Evolutionary conservation across 1,139 yeast species (phyloP).

Genomic region (Taphrina communis): DNA sequence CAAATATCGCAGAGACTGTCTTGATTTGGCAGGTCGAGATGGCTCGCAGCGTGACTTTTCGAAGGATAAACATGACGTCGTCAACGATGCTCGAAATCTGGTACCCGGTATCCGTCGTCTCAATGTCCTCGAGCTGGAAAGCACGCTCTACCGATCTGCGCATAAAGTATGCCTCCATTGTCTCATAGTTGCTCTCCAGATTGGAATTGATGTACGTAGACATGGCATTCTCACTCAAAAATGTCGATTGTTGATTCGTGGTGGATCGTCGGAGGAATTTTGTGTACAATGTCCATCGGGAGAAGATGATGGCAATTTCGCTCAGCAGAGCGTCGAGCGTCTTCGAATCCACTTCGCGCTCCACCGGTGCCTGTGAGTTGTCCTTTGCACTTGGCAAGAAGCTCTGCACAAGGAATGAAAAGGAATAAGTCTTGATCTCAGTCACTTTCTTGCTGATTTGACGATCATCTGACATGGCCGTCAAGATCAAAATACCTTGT

Average conservation of each 20-base stretch:
- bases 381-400: constrained; percentile 46
- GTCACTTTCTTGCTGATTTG: constrained; percentile 57
- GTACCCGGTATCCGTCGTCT: constrained; percentile 62
- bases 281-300: constrained; percentile 85
- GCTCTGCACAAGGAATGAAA: constrained; percentile 52
- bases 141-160: constrained; percentile 84
- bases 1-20: constrained; percentile 42
- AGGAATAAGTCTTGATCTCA: constrained; percentile 61
- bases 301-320: constrained; percentile 77
- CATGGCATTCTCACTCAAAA: constrained; percentile 46
- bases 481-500: constrained; percentile 85
- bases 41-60: constrained; percentile 59
- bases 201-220: constrained; percentile 46
- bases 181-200: constrained; percentile 70
- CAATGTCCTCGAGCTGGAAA: constrained; percentile 76
- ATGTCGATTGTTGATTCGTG: constrained; percentile 48
- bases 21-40: constrained; percentile 42
- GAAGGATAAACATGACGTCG: constrained; percentile 76
- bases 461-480: constrained; percentile 80
- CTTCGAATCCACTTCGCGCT: constrained; percentile 56
- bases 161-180: constrained; percentile 68
- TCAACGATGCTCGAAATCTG: constrained; percentile 79
- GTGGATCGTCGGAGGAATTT: constrained; percentile 71
- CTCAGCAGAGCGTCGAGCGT: constrained; percentile 64
- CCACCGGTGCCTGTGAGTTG: constrained; percentile 47